Conservation (phyloP, 2,329 filamentous ascomycete species). For the Talaromyces sp. region DNA sequence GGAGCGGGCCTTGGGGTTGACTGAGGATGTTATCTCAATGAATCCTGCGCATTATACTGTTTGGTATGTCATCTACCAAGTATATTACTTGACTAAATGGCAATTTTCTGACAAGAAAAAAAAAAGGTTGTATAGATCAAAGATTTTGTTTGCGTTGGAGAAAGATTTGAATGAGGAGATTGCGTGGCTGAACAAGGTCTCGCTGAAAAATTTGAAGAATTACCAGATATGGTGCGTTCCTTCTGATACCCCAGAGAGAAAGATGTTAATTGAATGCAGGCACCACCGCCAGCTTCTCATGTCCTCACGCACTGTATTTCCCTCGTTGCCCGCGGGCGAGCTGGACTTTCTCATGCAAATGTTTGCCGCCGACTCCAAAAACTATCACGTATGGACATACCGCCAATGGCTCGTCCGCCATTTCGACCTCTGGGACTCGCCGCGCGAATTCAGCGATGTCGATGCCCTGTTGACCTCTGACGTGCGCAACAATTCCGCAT, state of each 20-base stretch:
- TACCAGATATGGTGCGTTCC: constrained; percentile 81
- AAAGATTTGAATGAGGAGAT: constrained; percentile 67
- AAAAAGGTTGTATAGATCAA: constrained; percentile 73
- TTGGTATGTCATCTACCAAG: too few species aligned
- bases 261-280: constrained; percentile 24
- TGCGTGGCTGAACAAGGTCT: constrained; percentile 77
- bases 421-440: constrained; percentile 54
- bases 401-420: constrained; percentile 69
- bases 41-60: constrained; percentile 98
- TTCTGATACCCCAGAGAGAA: not conserved
- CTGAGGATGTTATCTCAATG: constrained; percentile 82
- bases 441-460: constrained; percentile 61
- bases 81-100: too few species aligned
- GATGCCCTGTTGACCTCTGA: constrained; percentile 71
- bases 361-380: constrained; percentile 83
- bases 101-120: constrained; percentile 12
- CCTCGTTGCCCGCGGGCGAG: constrained; percentile 61
- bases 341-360: constrained; percentile 71
- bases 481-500: constrained; percentile 92
- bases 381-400: constrained; percentile 98
- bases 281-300: constrained; percentile 55
- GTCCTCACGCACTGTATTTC: constrained; percentile 43
- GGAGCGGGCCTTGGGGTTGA: constrained; percentile 70
- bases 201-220: constrained; percentile 84
- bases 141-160: constrained; percentile 63